Base-by-base conservation (phyloP, 305 asterid species). In the Fraxinus nigra region DNA sequence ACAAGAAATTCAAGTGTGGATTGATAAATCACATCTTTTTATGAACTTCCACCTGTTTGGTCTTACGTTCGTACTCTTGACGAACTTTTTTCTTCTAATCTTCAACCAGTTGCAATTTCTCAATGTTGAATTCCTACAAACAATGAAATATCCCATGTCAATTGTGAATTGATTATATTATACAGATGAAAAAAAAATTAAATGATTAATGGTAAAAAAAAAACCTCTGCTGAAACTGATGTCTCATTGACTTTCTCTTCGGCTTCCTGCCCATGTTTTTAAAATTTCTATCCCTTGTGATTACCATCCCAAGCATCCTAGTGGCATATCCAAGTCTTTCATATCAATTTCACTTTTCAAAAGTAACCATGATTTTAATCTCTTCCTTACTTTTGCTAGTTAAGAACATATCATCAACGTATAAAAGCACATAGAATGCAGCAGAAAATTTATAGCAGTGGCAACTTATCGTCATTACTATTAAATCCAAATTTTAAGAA, bases 81-180 rank as follows among this genome's bases (percentile, higher is more conserved):
- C 83, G 82, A 24, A 87, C 75, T 76, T 85, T 89, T 69, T 86
- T 85, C 87, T 89, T 89, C 59, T 87, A 87, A 4, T 88, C 88
- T 70, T 89, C 92, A 22, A 89, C 89, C 30, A 87, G n/a, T 85
- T 89, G 90, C 75, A 89, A 28, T 76, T 87, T 89, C 81, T 87
- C 89, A 38, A 84, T 85, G 81, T 87, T 86, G 83, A 85, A 89
- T 81, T 89, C 90, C 90, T 87, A 46, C 13, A 20, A 56, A 79
- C 35, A 81, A 32, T 22, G 67, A 22, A 72, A 40, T 34, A 63
- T 24, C 54, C n/a, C n/a, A 11, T 46, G 5, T 10, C 54, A 46
- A 46, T 46, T 0, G 65, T n/a, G 24, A 54, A 54, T 18, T 16
- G 18, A 40, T 40, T 40, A 40, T 40, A 40, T 51, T 16, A 51